phyloP scores from a whole-genome alignment of 208 protist species.

The Wallacemonas sp. region DNA sequence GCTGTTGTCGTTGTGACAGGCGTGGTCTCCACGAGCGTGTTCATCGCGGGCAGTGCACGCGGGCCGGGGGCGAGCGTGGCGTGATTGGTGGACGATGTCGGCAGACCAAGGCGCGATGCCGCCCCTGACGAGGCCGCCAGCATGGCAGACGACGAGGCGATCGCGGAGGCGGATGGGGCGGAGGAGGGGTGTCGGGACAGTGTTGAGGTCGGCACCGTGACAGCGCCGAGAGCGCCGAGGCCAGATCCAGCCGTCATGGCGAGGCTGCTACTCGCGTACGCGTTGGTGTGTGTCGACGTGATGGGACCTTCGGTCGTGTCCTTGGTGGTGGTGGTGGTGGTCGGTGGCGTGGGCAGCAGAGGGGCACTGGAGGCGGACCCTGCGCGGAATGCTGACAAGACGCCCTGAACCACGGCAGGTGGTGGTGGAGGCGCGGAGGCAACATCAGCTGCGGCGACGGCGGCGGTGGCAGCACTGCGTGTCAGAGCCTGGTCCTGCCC shows the following conservation, averaged over 20 bases:
- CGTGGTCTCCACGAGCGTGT: background rate
- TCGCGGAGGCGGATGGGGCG: background rate
- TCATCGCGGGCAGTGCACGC: conserved; percentile 5
- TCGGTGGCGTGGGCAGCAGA: conserved; percentile 13
- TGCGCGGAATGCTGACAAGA: background rate
- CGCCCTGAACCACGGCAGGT: no score
- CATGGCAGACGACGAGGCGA: background rate
- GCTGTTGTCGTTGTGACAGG: no score
- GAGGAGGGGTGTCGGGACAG: conserved; percentile 13
- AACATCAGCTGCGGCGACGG: no score
- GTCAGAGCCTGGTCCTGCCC: conserved; percentile 22
- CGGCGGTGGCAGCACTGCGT: no score
- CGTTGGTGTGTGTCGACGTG: no score
- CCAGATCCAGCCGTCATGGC: background rate
- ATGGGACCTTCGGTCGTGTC: no score
- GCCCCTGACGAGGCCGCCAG: background rate
- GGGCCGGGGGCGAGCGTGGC: background rate
- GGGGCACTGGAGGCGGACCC: conserved; percentile 15
- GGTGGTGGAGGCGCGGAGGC: no score
- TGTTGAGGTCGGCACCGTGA: background rate
- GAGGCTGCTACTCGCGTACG: no score
- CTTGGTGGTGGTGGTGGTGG: no score
- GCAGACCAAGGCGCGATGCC: background rate
- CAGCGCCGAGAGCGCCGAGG: background rate
- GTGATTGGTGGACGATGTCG: no score